Base-by-base conservation (phyloP, 805 yeast genomes). In the Ogataea pignaliae region DNA sequence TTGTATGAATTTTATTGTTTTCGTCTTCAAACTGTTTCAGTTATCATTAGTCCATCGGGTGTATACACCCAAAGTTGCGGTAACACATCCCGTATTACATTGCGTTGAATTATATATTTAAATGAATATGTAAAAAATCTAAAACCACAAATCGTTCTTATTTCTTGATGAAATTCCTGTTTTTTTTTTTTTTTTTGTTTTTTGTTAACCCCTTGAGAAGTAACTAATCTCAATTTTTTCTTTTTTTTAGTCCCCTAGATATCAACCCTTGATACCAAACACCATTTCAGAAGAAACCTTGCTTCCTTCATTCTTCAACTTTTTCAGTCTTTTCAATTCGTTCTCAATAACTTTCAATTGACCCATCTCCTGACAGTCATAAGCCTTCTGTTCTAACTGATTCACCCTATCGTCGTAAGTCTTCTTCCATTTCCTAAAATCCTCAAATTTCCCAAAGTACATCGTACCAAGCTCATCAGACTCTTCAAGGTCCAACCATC, bases 361-460 rank as follows among this genome's bases (percentile, higher is more conserved):
- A 2, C 48, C 39, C 37, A 52, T 47, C 30, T 53, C 43, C 10
- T 47, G 47, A 14, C 51, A 34, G 5, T 43, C 36, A 18, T 48
- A 47, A 10, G 57, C 59, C n/a, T 40, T 38, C 11, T 33, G 34
- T 39, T 57, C 60, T 16, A 58, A 43, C 8, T 40, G 16, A 6
- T 41, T 29, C 7, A 61, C 37, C 10, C 28, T 39, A 15, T 48
- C 44, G 26, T 46, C 34, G 36, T 46, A 46, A 9, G 30, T 7
- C 11, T 45, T 46, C 18, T 48, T 50, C 66, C 67, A 63, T 10
- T 36, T 41, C 15, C 57, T 40, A 37, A 46, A 60, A 6, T 59
- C 57, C 21, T 50, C 45, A 44, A 50, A 63, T 18, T 53, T 48
- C 10, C 39, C 37, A 43, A 63, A 63, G 32, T 47, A 59, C 28